Conservation (phyloP, 2,329 filamentous ascomycete genomes). For the Aspergillus neoniger region DNA sequence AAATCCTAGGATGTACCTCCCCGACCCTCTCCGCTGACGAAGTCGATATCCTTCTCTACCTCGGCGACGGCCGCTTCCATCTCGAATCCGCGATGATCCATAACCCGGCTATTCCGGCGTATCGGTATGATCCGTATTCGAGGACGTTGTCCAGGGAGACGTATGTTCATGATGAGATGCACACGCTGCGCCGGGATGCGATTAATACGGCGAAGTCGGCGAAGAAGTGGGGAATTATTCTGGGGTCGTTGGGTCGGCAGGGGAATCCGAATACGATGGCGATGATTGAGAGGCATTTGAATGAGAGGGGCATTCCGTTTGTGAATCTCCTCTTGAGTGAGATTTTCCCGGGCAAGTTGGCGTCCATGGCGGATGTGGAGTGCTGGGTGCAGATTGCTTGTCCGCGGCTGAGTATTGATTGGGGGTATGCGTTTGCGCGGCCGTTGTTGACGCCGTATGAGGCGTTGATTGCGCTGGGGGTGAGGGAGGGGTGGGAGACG, state of each 20-base stretch:
- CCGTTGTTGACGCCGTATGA: constrained; percentile 93
- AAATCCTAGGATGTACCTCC: constrained; percentile 96
- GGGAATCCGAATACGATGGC: constrained; percentile 92
- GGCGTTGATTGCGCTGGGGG: constrained; percentile 84
- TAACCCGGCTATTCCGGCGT: constrained; percentile 86
- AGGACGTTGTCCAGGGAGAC: constrained; percentile 85
- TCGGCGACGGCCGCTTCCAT: constrained; percentile 92
- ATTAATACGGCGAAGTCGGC: constrained; percentile 75
- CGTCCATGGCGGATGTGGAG: constrained; percentile 89
- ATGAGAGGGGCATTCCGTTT: constrained; percentile 71
- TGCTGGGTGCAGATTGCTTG: constrained; percentile 99
- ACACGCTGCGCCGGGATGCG: constrained; percentile 73
- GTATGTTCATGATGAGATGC: constrained; percentile 91
- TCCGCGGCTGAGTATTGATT: constrained; percentile 95
- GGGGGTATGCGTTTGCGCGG: constrained; percentile 92
- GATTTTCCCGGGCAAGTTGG: constrained; percentile 94
- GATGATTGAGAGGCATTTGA: constrained; percentile 77
- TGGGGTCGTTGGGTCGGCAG: constrained; percentile 88
- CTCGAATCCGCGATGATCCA: constrained; percentile 99
- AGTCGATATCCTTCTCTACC: constrained; percentile 80
- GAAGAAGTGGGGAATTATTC: constrained; percentile 89
- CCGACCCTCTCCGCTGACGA: constrained; percentile 64
- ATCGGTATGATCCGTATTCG: constrained; percentile 95
- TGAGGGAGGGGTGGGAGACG: constrained; percentile 71
- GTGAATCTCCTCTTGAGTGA: constrained; percentile 87